Evolutionary conservation across 2,329 filamentous ascomycete genomes (phyloP), one percentile per base, ranked within the genome.

Genomic region (Alternaria sp.): DNA sequence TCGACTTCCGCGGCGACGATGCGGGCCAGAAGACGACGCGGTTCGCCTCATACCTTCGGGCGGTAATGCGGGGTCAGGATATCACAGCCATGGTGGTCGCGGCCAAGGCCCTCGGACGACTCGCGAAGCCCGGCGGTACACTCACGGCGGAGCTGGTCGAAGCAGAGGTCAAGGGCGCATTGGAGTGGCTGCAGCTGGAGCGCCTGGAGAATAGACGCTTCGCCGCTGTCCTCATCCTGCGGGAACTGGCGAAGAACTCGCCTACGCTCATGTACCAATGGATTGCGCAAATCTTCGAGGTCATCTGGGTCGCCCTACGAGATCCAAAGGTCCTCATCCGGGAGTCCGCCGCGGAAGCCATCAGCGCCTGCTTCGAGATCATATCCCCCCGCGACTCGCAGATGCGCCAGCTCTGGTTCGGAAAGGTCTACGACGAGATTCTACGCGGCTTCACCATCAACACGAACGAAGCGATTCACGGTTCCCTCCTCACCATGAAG

Each of bases 161-260:
- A 77, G 95, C 94, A 58, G 95, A 99, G 81, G 94, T 98, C 65
- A 96, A 97, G 80, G 96, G 94, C 18, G 94, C 96, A 2, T 86
- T 99, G 58, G 96, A 99, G 82, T 98, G 94, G 92, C 88, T 99
- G 61, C 95, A 98, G 78, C 94, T 94, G 53, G 96, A 98, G 78
- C 89, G 95, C 69, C 90, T 97, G 72, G 96, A 99, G 82, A 95
- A 95, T 77, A 88, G 95, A 71, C 89, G 96, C 72, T 97, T 98
- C 78, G 95, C 94, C 62, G 94, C 96, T 18, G 95, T 97, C 8
- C 87, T 99, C 23, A 90, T 97, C 30, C 87, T 99, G 58, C 89
- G 94, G 62, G 96, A 99, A 79, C 86, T 99, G 62, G 94, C 94
- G 7, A 90, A 92, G 72, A 97, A 96, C 78, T 97, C 95, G 3